Evolutionary conservation across 768 basidiomycete genomes (phyloP).

Genomic region (Lactifluus echinatus): DNA sequence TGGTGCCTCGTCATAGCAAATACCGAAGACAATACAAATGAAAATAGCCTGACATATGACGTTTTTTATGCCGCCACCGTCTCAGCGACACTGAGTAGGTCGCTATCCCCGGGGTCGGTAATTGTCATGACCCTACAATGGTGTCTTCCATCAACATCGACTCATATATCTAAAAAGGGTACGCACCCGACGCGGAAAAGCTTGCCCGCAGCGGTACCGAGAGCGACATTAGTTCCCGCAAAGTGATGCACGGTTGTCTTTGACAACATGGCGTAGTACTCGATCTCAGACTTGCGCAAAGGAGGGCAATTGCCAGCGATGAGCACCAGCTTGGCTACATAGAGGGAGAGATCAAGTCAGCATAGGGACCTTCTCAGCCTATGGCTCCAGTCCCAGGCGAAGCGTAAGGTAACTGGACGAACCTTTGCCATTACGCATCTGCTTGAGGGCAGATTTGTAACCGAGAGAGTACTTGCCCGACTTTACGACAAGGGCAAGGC

Average conservation of each 20-base stretch:
- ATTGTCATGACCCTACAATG: slow-evolving; percentile 86
- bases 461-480: slow-evolving; percentile 96
- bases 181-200: slow-evolving; percentile 95
- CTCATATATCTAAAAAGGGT: not conserved
- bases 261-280: slow-evolving; percentile 99
- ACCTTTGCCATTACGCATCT: slow-evolving; percentile 98
- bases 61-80: slow-evolving; percentile 48
- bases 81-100: slow-evolving; percentile 84
- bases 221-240: slow-evolving; percentile 92
- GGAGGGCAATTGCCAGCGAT: slow-evolving; percentile 99
- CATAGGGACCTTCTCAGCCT: slow-evolving; percentile 98
- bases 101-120: slow-evolving; percentile 92
- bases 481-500: slow-evolving; percentile 94
- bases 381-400: slow-evolving; percentile 89
- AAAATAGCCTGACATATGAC: not conserved
- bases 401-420: slow-evolving; percentile 38
- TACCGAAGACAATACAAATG: slow-evolving; percentile 18
- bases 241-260: slow-evolving; percentile 99
- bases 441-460: slow-evolving; percentile 97
- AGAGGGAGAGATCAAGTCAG: slow-evolving; percentile 38
- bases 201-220: slow-evolving; percentile 98
- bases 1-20: slow-evolving; percentile 18
- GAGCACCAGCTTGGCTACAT: slow-evolving; percentile 90
- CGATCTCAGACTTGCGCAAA: slow-evolving; percentile 96
- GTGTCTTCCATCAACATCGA: not conserved